phyloP scores from a whole-genome alignment of 2,329 filamentous ascomycete genomes.

The Zarea fungicola region DNA sequence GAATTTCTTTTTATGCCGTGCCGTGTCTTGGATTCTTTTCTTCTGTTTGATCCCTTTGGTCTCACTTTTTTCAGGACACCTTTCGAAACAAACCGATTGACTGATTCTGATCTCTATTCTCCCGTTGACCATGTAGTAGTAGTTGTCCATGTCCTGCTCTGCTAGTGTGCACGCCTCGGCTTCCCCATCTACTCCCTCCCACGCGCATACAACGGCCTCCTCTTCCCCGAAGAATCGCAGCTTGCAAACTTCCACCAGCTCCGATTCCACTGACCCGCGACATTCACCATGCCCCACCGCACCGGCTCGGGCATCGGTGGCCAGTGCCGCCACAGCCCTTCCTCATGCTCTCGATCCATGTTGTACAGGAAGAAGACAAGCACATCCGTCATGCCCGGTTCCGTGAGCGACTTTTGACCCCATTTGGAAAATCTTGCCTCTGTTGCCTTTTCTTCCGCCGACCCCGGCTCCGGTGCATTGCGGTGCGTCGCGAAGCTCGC shows the following conservation, averaged over 20 bases:
- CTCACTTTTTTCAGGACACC: too few relatives aligned
- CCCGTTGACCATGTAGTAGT: too few relatives aligned
- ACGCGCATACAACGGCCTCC: not conserved
- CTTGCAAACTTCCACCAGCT: slow-evolving; percentile 56
- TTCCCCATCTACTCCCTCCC: not conserved
- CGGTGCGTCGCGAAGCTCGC: slow-evolving; percentile 39
- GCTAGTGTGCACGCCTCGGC: too few relatives aligned
- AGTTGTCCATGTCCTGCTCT: not conserved
- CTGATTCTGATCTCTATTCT: too few relatives aligned
- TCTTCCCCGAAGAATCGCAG: slow-evolving; percentile 1
- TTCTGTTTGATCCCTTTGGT: too few relatives aligned
- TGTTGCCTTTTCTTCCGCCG: slow-evolving; percentile 35
- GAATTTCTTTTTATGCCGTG: too few relatives aligned
- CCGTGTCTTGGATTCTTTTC: too few relatives aligned
- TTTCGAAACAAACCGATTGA: too few relatives aligned
- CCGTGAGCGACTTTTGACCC: slow-evolving; percentile 51
- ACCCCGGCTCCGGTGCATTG: slow-evolving; percentile 38
- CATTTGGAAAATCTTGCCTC: slow-evolving; percentile 45
- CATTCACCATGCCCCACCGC: slow-evolving; percentile 48
- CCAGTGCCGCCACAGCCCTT: slow-evolving; percentile 7
- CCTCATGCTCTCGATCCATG: slow-evolving; percentile 1
- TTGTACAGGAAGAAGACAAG: slow-evolving; percentile 35
- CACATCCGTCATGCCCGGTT: slow-evolving; percentile 49
- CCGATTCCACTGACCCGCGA: slow-evolving; percentile 45
- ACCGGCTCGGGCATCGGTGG: slow-evolving; percentile 5